Percentiles rank a stretch among this genome's conserved stretches.
These are phyloP conservation scores for Linnemannia zychae DNA, from an alignment of 192 early-diverging fungal species.

Conservation along the genomic window DNA sequence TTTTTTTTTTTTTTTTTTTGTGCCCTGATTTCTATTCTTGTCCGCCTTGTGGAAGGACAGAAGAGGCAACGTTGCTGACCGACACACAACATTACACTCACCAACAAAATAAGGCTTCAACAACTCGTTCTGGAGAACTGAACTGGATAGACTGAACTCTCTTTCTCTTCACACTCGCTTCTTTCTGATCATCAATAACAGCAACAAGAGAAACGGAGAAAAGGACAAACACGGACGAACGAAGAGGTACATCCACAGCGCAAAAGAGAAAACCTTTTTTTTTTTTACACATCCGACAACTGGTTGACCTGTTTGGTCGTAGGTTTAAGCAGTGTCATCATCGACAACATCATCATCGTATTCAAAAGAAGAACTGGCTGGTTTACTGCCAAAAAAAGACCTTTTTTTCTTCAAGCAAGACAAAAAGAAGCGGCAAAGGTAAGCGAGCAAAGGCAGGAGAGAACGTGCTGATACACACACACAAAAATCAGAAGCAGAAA, in stretches of 20 bases:
- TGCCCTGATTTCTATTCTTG: conserved; percentile 8
- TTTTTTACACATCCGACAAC: neutral
- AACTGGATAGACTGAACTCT: conserved; percentile 2
- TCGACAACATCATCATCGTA: neutral
- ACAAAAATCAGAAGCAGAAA: neutral
- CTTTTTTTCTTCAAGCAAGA: too few relatives aligned
- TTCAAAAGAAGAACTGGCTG: neutral
- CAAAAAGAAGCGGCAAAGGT: conserved; percentile 7
- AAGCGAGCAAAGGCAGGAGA: neutral
- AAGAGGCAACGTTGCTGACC: neutral
- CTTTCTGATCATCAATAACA: neutral
- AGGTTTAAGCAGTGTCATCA: conserved; percentile 1
- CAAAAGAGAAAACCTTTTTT: neutral
- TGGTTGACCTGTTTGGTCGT: neutral
- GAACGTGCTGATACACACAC: neutral
- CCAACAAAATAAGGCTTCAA: too few relatives aligned
- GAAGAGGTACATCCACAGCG: too few relatives aligned
- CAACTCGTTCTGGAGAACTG: neutral
- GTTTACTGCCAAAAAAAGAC: too few relatives aligned
- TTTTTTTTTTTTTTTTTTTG: neutral
- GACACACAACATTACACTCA: neutral
- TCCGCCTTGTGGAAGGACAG: neutral
- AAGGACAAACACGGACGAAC: neutral
- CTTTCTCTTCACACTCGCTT: neutral
- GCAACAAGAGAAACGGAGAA: neutral